Conservation (phyloP, 2,329 filamentous ascomycete species). For the Beauveria medogensis region DNA sequence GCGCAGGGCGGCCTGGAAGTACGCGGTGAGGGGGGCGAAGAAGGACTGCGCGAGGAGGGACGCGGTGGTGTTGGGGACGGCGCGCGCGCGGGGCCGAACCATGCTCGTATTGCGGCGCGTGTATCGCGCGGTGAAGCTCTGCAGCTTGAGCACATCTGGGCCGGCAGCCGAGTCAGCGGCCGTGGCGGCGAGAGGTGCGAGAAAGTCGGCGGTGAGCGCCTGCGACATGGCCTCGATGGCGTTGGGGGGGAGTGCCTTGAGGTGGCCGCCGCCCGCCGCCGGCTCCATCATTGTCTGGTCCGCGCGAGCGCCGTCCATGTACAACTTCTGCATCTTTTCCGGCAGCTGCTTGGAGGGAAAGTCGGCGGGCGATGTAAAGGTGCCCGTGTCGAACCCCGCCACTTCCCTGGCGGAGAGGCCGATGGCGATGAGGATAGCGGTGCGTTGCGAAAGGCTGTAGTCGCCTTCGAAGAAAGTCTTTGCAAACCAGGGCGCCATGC, state of each 20-base stretch:
- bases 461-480: conserved; percentile 86
- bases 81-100: conserved; percentile 35
- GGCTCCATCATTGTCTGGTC: conserved; percentile 15
- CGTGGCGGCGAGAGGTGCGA: conserved; percentile 71
- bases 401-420: conserved; percentile 79
- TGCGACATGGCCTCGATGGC: conserved; percentile 62
- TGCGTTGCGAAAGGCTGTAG: conserved; percentile 78
- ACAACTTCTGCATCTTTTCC: conserved; percentile 63
- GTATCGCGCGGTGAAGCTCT: conserved; percentile 67
- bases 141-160: conserved; percentile 77
- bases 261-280: conserved; percentile 23
- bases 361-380: conserved; percentile 38
- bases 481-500: conserved; percentile 78
- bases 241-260: conserved; percentile 46
- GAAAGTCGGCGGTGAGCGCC: conserved; percentile 61
- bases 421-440: conserved; percentile 70
- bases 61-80: conserved; percentile 70
- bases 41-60: conserved; percentile 67
- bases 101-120: conserved; percentile 23
- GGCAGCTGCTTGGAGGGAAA: conserved; percentile 82
- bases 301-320: conserved; percentile 34
- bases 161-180: conserved; percentile 75
- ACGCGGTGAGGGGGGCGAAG: conserved; percentile 78
- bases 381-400: conserved; percentile 61
- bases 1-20: conserved; percentile 61